Percentiles rank a stretch among this genome's conserved stretches.
These are phyloP conservation scores for Epichloe scottii DNA, from an alignment of 2,329 filamentous ascomycete genomes.

Conservation along the genomic window DNA sequence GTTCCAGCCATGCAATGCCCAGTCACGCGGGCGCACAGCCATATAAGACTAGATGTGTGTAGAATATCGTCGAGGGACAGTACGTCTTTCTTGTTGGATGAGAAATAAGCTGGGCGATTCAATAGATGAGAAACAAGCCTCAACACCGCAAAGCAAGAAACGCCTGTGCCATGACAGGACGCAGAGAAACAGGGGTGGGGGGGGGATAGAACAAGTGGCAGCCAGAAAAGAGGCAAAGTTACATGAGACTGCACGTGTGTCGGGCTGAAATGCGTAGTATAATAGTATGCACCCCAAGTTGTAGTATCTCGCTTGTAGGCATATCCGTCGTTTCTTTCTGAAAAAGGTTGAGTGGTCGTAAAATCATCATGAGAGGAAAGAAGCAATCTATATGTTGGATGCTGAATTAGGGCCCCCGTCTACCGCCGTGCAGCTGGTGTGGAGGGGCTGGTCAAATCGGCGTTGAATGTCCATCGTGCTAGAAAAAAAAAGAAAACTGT, in stretches of 20 bases:
- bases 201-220: background rate
- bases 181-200: background rate
- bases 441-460: slow-evolving; percentile 3
- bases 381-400: background rate
- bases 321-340: background rate
- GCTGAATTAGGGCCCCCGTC: background rate
- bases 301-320: background rate
- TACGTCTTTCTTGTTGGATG: background rate
- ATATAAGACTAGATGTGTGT: background rate
- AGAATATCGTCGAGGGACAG: background rate
- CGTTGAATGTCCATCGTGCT: slow-evolving; percentile 33
- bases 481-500: background rate
- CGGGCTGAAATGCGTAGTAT: background rate
- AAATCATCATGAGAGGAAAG: background rate
- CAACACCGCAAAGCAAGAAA: background rate
- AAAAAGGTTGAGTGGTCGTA: background rate
- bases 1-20: too few relatives aligned
- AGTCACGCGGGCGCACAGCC: too few relatives aligned
- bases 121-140: background rate
- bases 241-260: background rate
- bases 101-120: background rate
- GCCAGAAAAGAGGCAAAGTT: background rate
- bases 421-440: slow-evolving; percentile 4
- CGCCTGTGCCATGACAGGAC: slow-evolving; percentile 1
- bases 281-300: background rate